Base-by-base conservation (phyloP, 495 filamentous ascomycete genomes). In the Astrothelium macrocarpum region DNA sequence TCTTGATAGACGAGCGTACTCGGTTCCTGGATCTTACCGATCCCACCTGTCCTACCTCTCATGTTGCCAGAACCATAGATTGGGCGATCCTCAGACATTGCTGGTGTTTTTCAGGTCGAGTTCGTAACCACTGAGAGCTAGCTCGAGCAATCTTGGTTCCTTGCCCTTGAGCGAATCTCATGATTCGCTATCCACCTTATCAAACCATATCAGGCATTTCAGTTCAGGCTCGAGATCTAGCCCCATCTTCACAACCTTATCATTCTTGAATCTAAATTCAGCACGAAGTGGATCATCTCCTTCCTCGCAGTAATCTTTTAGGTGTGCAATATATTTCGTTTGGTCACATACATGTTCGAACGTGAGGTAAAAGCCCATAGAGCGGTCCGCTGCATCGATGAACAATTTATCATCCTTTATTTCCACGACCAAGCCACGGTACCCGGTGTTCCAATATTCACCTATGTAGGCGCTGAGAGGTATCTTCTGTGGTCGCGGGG, bases 321-420 rank as follows among this genome's bases (percentile, higher is more conserved):
- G 20, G 23, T 59, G 26, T 10, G 58, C 64, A 32, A 66, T 34
- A 39, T 62, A 66, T 31, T 65, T 63, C 10, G 60, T 66, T 53
- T 63, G 60, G 9, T 59, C 61, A 43, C 64, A 63, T 14, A 66
- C 32, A 59, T 66, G 64, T 36, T 66, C 64, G 43, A 66, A 66
- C n/a, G 20, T 31, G 25, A 66, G 31, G 28, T 29, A 29, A 28
- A 62, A 66, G 23, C 46, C 64, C 26, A 65, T 53, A 16, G 64
- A 59, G n/a, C 64, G 42, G 28, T 66, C 64, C n/a, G 60, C 10
- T 18, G 61, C 53, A 59, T 66, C 60, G 16, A 66, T 32, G 45
- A 63, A 66, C 18, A 63, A 39, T 39, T 59, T 14, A 14, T 63
- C 31, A 14, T 63, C 61, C 60, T 62, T 66, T 45, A 63, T 63